These are phyloP conservation scores for Cylindrotheca fusiformis DNA, from an alignment of 108 stramenopile genomes.

Conservation along the genomic window DNA sequence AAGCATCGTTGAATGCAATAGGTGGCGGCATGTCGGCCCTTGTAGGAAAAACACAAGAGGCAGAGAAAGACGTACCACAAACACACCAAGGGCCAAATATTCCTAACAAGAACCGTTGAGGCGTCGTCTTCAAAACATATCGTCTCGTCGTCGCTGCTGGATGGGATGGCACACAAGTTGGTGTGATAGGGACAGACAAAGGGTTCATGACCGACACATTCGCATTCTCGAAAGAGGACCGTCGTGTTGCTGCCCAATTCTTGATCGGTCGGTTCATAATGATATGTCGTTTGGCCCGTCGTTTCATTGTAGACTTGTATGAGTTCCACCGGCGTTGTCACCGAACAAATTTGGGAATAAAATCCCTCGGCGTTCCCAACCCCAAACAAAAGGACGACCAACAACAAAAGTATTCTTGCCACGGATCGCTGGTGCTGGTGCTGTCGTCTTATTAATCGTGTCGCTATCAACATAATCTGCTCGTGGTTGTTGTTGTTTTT, in stretches of 20 bases:
- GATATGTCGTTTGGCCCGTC: neutral
- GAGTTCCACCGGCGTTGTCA: neutral
- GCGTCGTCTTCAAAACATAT: neutral
- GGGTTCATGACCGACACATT: neutral
- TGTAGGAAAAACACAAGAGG: neutral
- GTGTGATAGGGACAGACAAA: constrained; percentile 1
- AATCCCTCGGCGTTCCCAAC: neutral
- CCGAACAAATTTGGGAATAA: neutral
- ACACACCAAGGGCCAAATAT: neutral
- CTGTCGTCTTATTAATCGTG: too few relatives aligned
- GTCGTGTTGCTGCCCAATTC: neutral
- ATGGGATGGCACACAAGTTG: neutral
- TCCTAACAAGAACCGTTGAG: neutral
- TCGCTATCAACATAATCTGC: too few relatives aligned
- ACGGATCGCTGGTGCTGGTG: too few relatives aligned
- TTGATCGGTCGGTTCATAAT: neutral
- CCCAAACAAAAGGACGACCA: too few relatives aligned
- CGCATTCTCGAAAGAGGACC: neutral
- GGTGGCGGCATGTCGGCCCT: neutral
- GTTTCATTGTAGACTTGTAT: neutral
- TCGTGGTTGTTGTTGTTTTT: too few relatives aligned
- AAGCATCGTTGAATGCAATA: neutral
- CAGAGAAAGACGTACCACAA: neutral
- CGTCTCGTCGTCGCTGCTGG: neutral
- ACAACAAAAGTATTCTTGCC: too few relatives aligned